These are phyloP conservation scores for Aspergillus cavernicola DNA, from an alignment of 495 filamentous ascomycete species.

Conservation along the genomic window DNA sequence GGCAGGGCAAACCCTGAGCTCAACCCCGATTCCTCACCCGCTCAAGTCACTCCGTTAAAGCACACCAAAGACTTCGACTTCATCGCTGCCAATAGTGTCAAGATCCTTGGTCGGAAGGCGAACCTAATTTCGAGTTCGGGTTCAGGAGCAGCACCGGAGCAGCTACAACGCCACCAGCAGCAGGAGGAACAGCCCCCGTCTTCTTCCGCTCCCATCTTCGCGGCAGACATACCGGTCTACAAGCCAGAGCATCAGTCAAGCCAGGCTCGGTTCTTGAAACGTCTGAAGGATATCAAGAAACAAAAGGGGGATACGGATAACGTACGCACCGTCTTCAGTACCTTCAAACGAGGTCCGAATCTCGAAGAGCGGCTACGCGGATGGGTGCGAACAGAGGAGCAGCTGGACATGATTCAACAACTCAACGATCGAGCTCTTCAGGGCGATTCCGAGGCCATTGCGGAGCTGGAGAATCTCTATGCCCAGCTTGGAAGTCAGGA, in stretches of 20 bases:
- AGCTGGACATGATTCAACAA: conserved; percentile 31
- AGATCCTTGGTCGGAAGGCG: conserved; percentile 44
- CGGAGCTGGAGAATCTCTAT: conserved; percentile 31
- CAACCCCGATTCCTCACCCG: conserved; percentile 21
- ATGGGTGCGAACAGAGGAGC: conserved; percentile 42
- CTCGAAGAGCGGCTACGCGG: conserved; percentile 31
- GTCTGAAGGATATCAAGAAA: conserved; percentile 38
- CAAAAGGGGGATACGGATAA: conserved; percentile 43
- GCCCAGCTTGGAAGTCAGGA: conserved; percentile 19
- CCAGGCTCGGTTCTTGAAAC: conserved; percentile 44
- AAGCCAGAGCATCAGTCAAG: conserved; percentile 23
- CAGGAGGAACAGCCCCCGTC: neutral
- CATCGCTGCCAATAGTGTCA: conserved; percentile 55
- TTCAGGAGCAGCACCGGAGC: conserved; percentile 4
- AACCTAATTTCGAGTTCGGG: conserved; percentile 34
- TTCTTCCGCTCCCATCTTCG: neutral
- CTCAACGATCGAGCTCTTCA: conserved; percentile 31
- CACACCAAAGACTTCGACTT: conserved; percentile 52
- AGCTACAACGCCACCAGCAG: too few relatives aligned
- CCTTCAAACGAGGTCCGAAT: conserved; percentile 23
- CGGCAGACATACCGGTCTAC: conserved; percentile 9
- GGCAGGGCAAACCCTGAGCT: conserved; percentile 27
- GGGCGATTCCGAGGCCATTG: conserved; percentile 34
- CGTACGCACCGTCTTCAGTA: conserved; percentile 36
- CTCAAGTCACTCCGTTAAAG: conserved; percentile 31